A percentile compares a stretch with the other conserved stretches of the same genome.
phyloP scores from a whole-genome alignment of 140 eudicot species.

The Stevia rebaudiana region DNA sequence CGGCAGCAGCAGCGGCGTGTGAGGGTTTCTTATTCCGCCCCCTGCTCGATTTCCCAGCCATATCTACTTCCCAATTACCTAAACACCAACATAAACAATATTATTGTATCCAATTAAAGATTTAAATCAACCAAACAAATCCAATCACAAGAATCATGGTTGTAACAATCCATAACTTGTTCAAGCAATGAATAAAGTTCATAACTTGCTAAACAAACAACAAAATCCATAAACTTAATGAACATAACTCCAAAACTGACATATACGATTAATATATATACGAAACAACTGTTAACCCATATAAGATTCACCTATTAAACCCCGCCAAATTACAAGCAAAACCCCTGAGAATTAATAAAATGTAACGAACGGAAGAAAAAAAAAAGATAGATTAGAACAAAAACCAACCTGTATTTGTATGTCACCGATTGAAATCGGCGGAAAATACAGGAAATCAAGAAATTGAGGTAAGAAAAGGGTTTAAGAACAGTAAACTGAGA shows the following conservation, averaged over 20 bases:
- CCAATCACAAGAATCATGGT: not conserved
- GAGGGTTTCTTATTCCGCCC: slow-evolving; percentile 62
- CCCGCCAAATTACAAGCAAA: slow-evolving; percentile 14
- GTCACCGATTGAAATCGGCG: slow-evolving; percentile 30
- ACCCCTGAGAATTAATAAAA: slow-evolving; percentile 13
- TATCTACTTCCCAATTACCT: slow-evolving; percentile 38
- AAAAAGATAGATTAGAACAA: not conserved
- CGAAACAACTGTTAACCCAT: not conserved
- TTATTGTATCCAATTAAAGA: not conserved
- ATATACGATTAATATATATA: not conserved
- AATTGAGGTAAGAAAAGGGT: not conserved
- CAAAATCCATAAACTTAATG: not conserved
- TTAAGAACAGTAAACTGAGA: slow-evolving; percentile 16
- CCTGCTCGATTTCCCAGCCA: slow-evolving; percentile 92
- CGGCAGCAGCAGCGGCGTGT: slow-evolving; percentile 19
- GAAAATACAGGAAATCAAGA: slow-evolving; percentile 23
- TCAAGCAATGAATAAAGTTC: not conserved
- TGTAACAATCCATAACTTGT: not conserved
- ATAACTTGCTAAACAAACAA: slow-evolving; percentile 3
- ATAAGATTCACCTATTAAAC: not conserved
- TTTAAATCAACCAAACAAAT: not conserved
- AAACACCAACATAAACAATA: slow-evolving; percentile 10
- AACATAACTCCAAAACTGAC: not conserved
- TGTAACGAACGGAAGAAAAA: not conserved
- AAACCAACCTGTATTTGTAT: slow-evolving; percentile 22